Conservation (phyloP, 2,329 filamentous ascomycete species). For the Penicillium sp. region DNA sequence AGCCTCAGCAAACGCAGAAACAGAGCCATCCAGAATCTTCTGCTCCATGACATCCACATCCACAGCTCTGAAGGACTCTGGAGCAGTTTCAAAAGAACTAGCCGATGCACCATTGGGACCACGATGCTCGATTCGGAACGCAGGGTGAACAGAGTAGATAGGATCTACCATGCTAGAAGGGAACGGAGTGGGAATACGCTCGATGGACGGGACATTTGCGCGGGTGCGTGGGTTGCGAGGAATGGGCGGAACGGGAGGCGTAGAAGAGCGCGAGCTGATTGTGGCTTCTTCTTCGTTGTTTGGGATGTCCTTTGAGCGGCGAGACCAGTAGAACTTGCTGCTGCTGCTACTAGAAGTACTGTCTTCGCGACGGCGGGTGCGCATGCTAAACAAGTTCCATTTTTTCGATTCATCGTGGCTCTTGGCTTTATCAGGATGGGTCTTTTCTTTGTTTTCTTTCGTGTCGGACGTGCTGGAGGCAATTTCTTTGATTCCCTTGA, state of each 20-base stretch:
- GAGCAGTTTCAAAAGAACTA: background rate
- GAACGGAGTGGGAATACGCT: background rate
- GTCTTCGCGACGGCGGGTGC: conserved; percentile 13
- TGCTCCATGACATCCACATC: background rate
- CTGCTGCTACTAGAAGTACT: background rate
- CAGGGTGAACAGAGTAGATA: background rate
- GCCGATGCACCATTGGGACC: background rate
- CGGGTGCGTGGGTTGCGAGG: background rate
- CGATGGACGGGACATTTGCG: background rate
- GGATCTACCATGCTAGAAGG: background rate
- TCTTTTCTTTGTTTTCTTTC: conserved; percentile 2
- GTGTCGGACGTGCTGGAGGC: background rate
- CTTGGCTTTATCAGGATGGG: background rate
- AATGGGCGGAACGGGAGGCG: conserved; percentile 6
- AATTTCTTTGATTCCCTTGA: background rate
- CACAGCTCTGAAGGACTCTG: background rate
- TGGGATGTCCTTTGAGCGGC: conserved; percentile 1
- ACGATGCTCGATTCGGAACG: background rate
- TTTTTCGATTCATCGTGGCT: conserved; percentile 12
- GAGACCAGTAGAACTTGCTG: conserved; percentile 10
- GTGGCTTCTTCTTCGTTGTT: background rate
- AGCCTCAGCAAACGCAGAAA: background rate
- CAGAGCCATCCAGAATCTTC: background rate
- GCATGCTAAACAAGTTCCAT: conserved; percentile 19
- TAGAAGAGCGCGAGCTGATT: conserved; percentile 2